Percentiles rank a stretch among this genome's conserved stretches.
These are phyloP conservation scores for Beauveria asiatica DNA, from an alignment of 2,329 filamentous ascomycete species.

Conservation along the genomic window DNA sequence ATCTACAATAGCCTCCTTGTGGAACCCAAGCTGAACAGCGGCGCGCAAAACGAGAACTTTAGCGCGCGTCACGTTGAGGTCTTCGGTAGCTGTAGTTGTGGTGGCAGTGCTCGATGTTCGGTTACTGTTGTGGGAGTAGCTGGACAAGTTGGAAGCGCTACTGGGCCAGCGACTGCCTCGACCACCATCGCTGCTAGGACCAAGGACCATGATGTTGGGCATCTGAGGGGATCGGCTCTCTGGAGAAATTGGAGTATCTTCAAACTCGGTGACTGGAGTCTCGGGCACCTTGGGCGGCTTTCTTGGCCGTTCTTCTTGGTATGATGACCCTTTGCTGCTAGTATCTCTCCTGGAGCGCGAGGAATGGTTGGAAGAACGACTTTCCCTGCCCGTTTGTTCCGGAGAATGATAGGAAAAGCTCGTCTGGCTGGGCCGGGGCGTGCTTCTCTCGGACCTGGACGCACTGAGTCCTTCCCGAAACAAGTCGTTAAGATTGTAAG, in stretches of 20 bases:
- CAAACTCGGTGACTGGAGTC: constrained; percentile 91
- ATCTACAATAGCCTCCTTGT: constrained; percentile 44
- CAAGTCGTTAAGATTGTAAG: constrained; percentile 7
- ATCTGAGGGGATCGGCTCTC: constrained; percentile 67
- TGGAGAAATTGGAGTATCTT: constrained; percentile 77
- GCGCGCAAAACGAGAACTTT: constrained; percentile 77
- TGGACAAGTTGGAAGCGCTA: constrained; percentile 67
- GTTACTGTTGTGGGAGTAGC: constrained; percentile 64
- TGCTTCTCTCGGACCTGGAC: constrained; percentile 75
- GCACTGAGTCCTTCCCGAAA: constrained; percentile 43
- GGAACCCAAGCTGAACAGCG: constrained; percentile 76
- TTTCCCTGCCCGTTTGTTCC: constrained; percentile 40
- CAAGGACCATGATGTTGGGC: constrained; percentile 82
- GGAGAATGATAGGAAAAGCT: constrained; percentile 53
- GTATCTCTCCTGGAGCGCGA: constrained; percentile 43
- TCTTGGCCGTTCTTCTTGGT: constrained; percentile 39
- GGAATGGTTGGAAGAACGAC: constrained; percentile 41
- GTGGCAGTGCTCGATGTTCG: constrained; percentile 65
- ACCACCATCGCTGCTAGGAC: constrained; percentile 52
- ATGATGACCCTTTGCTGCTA: constrained; percentile 37
- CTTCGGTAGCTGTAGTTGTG: constrained; percentile 59
- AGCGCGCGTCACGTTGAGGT: constrained; percentile 66
- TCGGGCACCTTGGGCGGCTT: constrained; percentile 57
- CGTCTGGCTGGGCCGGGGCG: constrained; percentile 71
- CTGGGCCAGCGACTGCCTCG: constrained; percentile 71